These are phyloP conservation scores for Vanderwaltozyma verrucispora DNA, from an alignment of 805 yeast genomes.

Conservation along the genomic window DNA sequence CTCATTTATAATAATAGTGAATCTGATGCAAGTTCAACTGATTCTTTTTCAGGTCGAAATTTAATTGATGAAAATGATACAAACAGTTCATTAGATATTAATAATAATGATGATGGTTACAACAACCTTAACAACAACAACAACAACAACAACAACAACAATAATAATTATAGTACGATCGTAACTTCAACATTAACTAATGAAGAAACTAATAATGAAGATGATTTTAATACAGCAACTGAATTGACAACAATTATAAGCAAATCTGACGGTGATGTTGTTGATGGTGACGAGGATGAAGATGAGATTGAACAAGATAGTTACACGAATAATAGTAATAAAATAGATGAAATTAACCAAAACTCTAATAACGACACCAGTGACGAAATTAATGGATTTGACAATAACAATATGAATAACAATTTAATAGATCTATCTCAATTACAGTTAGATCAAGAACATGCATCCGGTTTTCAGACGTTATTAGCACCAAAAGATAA, in stretches of 20 bases:
- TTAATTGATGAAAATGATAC: not conserved
- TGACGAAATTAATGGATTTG: not conserved
- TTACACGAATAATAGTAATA: too few relatives aligned
- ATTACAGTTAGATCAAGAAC: constrained; percentile 64
- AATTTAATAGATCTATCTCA: constrained; percentile 45
- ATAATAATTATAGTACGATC: too few relatives aligned
- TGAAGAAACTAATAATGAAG: too few relatives aligned
- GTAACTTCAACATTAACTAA: too few relatives aligned
- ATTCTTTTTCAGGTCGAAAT: constrained; percentile 3
- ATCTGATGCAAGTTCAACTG: constrained; percentile 23
- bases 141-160: too few relatives aligned
- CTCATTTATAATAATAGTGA: constrained; percentile 17
- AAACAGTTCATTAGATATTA: too few relatives aligned
- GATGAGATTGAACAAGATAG: too few relatives aligned
- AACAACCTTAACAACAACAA: too few relatives aligned
- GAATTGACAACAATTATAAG: not conserved
- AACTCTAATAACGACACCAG: not conserved
- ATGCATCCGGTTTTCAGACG: constrained; percentile 54
- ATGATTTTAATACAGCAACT: not conserved
- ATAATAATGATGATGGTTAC: too few relatives aligned
- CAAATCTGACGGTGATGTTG: not conserved
- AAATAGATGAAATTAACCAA: too few relatives aligned
- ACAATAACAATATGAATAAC: constrained; percentile 1
- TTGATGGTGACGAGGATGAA: not conserved
- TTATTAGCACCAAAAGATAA: constrained; percentile 43